A percentile compares a stretch with the other conserved stretches of the same genome.
phyloP scores from a whole-genome alignment of 2,329 filamentous ascomycete genomes.

The Aspergillus viridinutans region DNA sequence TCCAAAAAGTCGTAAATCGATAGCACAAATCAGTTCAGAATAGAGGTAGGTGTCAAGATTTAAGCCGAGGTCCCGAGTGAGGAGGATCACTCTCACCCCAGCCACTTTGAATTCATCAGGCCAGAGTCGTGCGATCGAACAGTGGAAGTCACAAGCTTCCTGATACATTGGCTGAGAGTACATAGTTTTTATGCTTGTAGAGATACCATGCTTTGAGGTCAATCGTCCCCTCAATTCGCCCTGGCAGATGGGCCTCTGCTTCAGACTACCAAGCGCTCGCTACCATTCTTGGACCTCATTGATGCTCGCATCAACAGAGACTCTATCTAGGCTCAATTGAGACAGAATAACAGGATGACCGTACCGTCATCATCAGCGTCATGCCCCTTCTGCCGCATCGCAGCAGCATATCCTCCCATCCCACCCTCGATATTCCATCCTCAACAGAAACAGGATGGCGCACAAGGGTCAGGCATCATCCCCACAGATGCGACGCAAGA shows the following conservation, averaged over 20 bases:
- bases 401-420: conserved; percentile 45
- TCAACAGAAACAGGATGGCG: conserved; percentile 2
- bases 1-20: background rate
- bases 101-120: background rate
- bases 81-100: background rate
- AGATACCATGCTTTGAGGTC: background rate
- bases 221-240: background rate
- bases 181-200: background rate
- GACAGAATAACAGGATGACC: background rate
- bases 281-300: background rate
- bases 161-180: background rate
- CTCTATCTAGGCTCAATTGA: background rate
- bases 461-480: conserved; percentile 17
- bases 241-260: background rate
- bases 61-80: background rate
- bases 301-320: background rate
- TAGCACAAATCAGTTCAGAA: too few relatives aligned
- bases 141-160: background rate
- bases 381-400: conserved; percentile 59
- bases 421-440: conserved; percentile 21
- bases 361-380: conserved; percentile 14
- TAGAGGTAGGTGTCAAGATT: background rate
- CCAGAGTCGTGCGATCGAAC: background rate
- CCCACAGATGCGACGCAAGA: conserved; percentile 9
- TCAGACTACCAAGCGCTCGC: background rate